Evolutionary conservation across 257 asterid genomes (phyloP).

Genomic region (Mentha longifolia): DNA sequence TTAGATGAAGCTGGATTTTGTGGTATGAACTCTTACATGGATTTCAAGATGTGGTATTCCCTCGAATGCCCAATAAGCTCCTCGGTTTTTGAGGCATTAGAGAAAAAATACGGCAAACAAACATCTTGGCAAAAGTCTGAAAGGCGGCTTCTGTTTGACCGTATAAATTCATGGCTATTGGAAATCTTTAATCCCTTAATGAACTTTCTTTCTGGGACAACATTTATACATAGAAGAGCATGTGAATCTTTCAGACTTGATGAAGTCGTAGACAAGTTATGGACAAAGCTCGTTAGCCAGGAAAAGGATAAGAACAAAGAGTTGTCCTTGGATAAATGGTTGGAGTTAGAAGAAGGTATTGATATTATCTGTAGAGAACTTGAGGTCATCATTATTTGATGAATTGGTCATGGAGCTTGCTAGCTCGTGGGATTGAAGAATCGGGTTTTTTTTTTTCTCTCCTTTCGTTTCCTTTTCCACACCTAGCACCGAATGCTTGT

Average conservation of each 20-base stretch:
- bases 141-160: constrained; percentile 70
- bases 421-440: constrained; percentile 37
- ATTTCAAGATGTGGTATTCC: constrained; percentile 50
- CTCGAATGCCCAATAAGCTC: constrained; percentile 55
- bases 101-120: constrained; percentile 72
- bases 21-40: constrained; percentile 40
- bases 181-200: constrained; percentile 40
- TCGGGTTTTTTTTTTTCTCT: constrained; percentile 2
- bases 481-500: constrained; percentile 13
- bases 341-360: constrained; percentile 55
- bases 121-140: constrained; percentile 63
- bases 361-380: constrained; percentile 60
- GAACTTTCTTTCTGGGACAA: constrained; percentile 29
- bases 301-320: constrained; percentile 45
- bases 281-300: constrained; percentile 56
- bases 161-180: constrained; percentile 55
- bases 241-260: constrained; percentile 43
- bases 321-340: constrained; percentile 52
- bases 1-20: constrained; percentile 61
- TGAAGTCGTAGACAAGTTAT: constrained; percentile 73
- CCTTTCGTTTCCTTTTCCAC: constrained; percentile 17
- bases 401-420: constrained; percentile 62
- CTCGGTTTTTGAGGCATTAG: constrained; percentile 55
- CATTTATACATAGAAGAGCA: constrained; percentile 29
- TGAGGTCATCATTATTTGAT: constrained; percentile 55